Evolutionary conservation across 768 basidiomycete genomes (phyloP).

Genomic region (Tricholoma terreum): DNA sequence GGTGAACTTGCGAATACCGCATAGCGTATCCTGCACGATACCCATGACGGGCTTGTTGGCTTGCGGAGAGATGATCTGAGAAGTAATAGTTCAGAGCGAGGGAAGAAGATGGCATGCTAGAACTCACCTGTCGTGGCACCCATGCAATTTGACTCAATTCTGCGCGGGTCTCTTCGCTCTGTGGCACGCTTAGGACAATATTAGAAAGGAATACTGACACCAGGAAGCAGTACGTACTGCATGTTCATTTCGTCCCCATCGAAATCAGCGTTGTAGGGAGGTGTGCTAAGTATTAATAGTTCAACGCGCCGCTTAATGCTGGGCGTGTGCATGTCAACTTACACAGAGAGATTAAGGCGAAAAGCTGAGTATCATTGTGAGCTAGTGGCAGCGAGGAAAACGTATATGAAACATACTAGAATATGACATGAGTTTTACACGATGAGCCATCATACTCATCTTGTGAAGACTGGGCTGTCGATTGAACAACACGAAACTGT

Average conservation of each 20-base stretch:
- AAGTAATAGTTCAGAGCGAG: conserved; percentile 3
- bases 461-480: conserved; percentile 98
- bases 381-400: neutral
- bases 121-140: conserved; percentile 88
- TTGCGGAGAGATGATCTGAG: conserved; percentile 96
- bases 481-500: conserved; percentile 90
- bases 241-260: conserved; percentile 99
- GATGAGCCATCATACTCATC: conserved; percentile 99
- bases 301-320: conserved; percentile 23
- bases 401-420: conserved; percentile 67
- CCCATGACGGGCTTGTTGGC: conserved; percentile 99
- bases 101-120: neutral
- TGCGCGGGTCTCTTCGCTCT: conserved; percentile 96
- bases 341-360: conserved; percentile 97
- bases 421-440: conserved; percentile 95
- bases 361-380: conserved; percentile 60
- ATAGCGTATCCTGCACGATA: conserved; percentile 98
- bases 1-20: conserved; percentile 96
- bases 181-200: conserved; percentile 69
- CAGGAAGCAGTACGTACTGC: conserved; percentile 67
- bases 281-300: conserved; percentile 54
- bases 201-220: conserved; percentile 3
- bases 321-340: conserved; percentile 36
- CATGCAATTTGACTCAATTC: conserved; percentile 98
- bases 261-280: conserved; percentile 99